A percentile compares a stretch with the other conserved stretches of the same genome.
These are phyloP conservation scores for Fusarium ambrosium DNA, from an alignment of 2,329 filamentous ascomycete species.

Conservation along the genomic window DNA sequence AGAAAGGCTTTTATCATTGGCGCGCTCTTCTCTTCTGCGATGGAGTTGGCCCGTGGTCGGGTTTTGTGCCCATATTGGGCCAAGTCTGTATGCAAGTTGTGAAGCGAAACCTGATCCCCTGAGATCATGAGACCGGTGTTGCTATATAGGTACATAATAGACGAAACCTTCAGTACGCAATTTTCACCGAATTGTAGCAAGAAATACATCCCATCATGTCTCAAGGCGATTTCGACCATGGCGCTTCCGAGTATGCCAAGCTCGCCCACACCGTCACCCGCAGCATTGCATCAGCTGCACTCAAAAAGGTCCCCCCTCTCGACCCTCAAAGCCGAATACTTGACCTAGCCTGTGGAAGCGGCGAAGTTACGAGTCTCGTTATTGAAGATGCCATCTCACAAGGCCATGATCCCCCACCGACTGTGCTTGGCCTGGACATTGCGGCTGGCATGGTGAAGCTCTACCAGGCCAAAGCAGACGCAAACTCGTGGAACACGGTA, in stretches of 20 bases:
- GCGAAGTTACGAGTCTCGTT: background rate
- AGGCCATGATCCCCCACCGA: background rate
- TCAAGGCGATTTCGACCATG: background rate
- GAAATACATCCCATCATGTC: background rate
- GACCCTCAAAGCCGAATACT: background rate
- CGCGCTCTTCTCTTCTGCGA: background rate
- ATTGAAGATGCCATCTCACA: background rate
- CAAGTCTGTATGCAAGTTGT: background rate
- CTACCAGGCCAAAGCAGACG: background rate
- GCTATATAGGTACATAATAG: background rate
- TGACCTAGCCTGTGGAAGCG: background rate
- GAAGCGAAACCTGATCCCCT: background rate
- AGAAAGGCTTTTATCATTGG: background rate
- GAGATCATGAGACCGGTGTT: background rate
- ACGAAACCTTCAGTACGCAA: background rate
- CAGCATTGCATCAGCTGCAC: background rate
- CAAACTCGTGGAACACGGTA: background rate
- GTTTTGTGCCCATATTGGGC: background rate
- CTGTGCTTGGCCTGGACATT: background rate
- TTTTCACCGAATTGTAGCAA: background rate
- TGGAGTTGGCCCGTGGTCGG: background rate
- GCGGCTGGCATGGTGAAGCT: background rate
- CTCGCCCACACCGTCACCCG: background rate
- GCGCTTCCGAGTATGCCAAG: background rate
- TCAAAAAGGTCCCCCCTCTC: background rate